Evolutionary conservation across 2,329 filamentous ascomycete genomes (phyloP).

Genomic region (Pyricularia sp.): DNA sequence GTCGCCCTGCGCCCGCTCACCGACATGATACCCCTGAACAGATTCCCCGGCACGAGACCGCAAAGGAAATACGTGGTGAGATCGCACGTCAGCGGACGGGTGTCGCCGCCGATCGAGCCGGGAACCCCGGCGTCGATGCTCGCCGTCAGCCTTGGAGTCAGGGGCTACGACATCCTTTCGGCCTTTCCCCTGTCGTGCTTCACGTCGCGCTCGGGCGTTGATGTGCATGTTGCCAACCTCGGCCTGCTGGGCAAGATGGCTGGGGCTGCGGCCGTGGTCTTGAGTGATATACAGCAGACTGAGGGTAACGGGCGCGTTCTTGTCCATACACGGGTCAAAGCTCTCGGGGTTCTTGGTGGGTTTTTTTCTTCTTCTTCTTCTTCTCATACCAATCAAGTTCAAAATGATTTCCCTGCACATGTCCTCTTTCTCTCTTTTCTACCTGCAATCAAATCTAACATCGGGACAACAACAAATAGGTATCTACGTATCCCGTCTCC

Average conservation of each 20-base stretch:
- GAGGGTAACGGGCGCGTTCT: conserved; percentile 42
- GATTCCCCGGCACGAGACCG: conserved; percentile 57
- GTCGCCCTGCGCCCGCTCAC: conserved; percentile 47
- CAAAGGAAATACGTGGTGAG: conserved; percentile 56
- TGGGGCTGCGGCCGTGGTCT: conserved; percentile 63
- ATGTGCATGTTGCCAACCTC: conserved; percentile 51
- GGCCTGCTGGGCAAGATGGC: conserved; percentile 84
- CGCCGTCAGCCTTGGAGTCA: conserved; percentile 45
- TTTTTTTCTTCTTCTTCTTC: neutral
- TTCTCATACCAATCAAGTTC: neutral
- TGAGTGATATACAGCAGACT: conserved; percentile 35
- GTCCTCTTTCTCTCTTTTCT: neutral
- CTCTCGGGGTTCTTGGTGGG: conserved; percentile 59
- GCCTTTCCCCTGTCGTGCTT: conserved; percentile 56
- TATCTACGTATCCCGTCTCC: conserved; percentile 62
- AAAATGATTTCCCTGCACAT: conserved; percentile 2
- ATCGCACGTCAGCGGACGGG: conserved; percentile 52
- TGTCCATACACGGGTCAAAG: conserved; percentile 61
- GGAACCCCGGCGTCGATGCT: conserved; percentile 38
- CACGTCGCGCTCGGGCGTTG: conserved; percentile 30
- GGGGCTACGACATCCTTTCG: conserved; percentile 71
- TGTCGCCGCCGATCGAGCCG: conserved; percentile 38
- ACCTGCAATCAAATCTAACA: neutral
- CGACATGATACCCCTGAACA: conserved; percentile 56
- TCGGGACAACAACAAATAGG: conserved; percentile 28